These are phyloP conservation scores for Trametes cubensis DNA, from an alignment of 768 basidiomycete genomes.

Conservation along the genomic window DNA sequence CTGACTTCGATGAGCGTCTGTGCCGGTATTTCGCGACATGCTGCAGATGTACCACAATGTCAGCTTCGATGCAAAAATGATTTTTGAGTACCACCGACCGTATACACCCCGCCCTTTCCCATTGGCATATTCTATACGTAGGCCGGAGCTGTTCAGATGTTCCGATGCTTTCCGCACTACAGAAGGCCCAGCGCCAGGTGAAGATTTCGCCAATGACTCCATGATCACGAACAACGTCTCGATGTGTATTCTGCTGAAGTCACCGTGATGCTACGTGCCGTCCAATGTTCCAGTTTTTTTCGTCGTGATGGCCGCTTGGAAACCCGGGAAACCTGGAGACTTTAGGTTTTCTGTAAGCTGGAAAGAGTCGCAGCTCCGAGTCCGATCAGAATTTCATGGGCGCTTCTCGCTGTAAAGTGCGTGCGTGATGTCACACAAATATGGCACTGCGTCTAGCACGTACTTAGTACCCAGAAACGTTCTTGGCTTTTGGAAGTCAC, in stretches of 20 bases:
- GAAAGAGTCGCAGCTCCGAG: too few relatives aligned
- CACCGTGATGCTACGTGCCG: too few relatives aligned
- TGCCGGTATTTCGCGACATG: constrained; percentile 55
- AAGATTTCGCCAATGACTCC: not conserved
- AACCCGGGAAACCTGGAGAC: too few relatives aligned
- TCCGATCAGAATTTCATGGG: too few relatives aligned
- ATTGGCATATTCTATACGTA: constrained; percentile 46
- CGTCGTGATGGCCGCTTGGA: too few relatives aligned
- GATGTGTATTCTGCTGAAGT: too few relatives aligned
- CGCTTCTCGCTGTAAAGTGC: too few relatives aligned
- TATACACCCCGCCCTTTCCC: constrained; percentile 67
- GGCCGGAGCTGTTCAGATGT: constrained; percentile 50
- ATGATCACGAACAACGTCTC: not conserved
- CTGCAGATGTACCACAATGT: constrained; percentile 32
- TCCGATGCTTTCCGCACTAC: constrained; percentile 24
- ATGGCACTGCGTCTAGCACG: too few relatives aligned
- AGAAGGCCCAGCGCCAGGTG: constrained; percentile 1
- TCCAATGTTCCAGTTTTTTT: too few relatives aligned
- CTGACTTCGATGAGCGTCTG: constrained; percentile 79
- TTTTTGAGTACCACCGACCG: constrained; percentile 42
- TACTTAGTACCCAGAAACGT: too few relatives aligned
- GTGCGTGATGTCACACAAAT: not conserved
- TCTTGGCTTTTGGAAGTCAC: too few relatives aligned
- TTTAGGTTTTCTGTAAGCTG: too few relatives aligned
- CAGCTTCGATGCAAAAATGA: not conserved